These are phyloP conservation scores for Claviceps quebecensis DNA, from an alignment of 2,329 filamentous ascomycete species.

Conservation along the genomic window DNA sequence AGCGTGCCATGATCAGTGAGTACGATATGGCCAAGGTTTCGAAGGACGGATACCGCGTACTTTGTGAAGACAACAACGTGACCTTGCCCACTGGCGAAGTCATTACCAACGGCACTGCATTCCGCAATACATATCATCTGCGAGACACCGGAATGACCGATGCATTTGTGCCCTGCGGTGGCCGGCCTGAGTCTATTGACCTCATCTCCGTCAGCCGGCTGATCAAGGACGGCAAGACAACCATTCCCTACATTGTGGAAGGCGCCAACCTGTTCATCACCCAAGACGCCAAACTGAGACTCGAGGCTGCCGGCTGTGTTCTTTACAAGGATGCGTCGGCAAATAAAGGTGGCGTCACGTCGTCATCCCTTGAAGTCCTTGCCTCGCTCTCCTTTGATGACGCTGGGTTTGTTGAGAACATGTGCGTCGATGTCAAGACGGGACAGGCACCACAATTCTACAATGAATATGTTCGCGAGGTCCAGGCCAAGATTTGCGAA, in stretches of 20 bases:
- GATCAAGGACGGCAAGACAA: conserved; percentile 77
- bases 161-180: conserved; percentile 88
- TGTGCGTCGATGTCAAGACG: conserved; percentile 60
- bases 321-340: conserved; percentile 96
- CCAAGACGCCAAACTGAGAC: conserved; percentile 87
- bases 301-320: conserved; percentile 90
- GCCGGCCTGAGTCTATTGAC: conserved; percentile 92
- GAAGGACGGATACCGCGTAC: conserved; percentile 72
- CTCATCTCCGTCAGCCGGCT: conserved; percentile 74
- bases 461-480: conserved; percentile 78
- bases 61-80: conserved; percentile 82
- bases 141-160: conserved; percentile 66
- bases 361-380: conserved; percentile 88
- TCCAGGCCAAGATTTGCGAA: conserved; percentile 79
- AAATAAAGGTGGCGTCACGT: conserved; percentile 97
- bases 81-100: conserved; percentile 79
- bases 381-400: conserved; percentile 93
- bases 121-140: conserved; percentile 96
- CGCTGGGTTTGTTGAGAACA: conserved; percentile 72
- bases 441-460: conserved; percentile 83
- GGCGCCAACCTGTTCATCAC: conserved; percentile 98
- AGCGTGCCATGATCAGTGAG: conserved; percentile 76
- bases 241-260: conserved; percentile 90
- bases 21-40: conserved; percentile 81
- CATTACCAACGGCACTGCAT: conserved; percentile 79